Evolutionary conservation across 768 basidiomycete species (phyloP).

Genomic region (Mycena vitilis): DNA sequence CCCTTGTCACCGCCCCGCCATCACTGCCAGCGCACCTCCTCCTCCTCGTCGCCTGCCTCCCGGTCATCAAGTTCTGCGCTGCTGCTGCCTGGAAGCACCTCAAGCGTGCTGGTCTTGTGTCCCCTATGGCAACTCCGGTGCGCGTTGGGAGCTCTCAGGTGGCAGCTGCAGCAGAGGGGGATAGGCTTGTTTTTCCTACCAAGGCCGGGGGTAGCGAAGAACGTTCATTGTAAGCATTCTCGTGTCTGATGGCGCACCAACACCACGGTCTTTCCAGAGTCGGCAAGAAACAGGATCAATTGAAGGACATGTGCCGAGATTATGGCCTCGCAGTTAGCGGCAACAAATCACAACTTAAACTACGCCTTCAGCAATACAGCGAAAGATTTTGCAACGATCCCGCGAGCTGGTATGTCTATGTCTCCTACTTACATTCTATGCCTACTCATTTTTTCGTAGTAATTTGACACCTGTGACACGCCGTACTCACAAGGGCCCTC

Average conservation of each 20-base stretch:
- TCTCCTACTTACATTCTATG: background rate
- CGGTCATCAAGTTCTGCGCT: background rate
- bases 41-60: constrained; percentile 3
- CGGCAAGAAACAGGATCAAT: constrained; percentile 5
- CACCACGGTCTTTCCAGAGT: background rate
- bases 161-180: constrained; percentile 5
- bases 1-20: constrained; percentile 12
- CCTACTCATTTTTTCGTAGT: constrained; percentile 1
- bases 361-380: constrained; percentile 6
- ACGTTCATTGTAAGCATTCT: constrained; percentile 3
- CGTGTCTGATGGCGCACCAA: constrained; percentile 20
- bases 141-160: constrained; percentile 5
- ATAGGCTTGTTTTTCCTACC: constrained; percentile 8
- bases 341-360: constrained; percentile 14
- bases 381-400: constrained; percentile 23
- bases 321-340: constrained; percentile 10
- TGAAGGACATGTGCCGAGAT: constrained; percentile 8
- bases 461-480: constrained; percentile 8
- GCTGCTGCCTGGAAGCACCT: constrained; percentile 2
- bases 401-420: background rate
- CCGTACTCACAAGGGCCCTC: constrained; percentile 27
- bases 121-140: background rate
- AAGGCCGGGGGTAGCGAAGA: constrained; percentile 6
- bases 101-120: background rate
- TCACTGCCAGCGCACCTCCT: background rate